phyloP scores from a whole-genome alignment of 495 filamentous ascomycete species.

The Pseudotulostoma volvatum region DNA sequence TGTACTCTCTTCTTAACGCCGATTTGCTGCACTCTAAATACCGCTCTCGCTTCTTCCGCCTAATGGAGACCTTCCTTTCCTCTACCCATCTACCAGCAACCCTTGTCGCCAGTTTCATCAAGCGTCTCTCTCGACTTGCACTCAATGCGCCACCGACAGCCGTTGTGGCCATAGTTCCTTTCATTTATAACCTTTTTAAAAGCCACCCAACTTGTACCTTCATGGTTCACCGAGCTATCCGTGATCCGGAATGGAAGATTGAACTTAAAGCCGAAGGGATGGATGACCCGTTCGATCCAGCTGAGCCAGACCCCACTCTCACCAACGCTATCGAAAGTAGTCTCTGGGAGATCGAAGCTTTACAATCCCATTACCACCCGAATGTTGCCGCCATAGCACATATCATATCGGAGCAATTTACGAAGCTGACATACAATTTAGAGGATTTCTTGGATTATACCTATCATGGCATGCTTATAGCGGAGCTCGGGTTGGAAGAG shows the following conservation, averaged over 20 bases:
- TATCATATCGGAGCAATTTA: slow-evolving; percentile 94
- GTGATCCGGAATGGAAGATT: slow-evolving; percentile 37
- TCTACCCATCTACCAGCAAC: slow-evolving; percentile 85
- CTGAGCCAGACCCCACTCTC: slow-evolving; percentile 66
- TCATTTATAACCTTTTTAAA: slow-evolving; percentile 90
- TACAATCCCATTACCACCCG: slow-evolving; percentile 90
- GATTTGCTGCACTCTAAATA: slow-evolving; percentile 85
- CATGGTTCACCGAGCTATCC: slow-evolving; percentile 74
- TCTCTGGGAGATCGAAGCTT: slow-evolving; percentile 82
- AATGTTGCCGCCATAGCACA: slow-evolving; percentile 89
- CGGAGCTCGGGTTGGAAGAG: slow-evolving; percentile 45
- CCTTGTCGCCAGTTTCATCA: slow-evolving; percentile 90
- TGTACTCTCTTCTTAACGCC: slow-evolving; percentile 79
- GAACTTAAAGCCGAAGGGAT: slow-evolving; percentile 47
- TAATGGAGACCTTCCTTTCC: slow-evolving; percentile 80
- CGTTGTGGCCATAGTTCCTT: slow-evolving; percentile 77
- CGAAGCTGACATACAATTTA: slow-evolving; percentile 77
- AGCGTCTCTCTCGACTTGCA: slow-evolving; percentile 64
- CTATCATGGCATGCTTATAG: slow-evolving; percentile 71
- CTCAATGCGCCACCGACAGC: slow-evolving; percentile 75
- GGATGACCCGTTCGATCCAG: slow-evolving; percentile 61
- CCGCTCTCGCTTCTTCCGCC: slow-evolving; percentile 80
- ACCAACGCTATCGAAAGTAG: slow-evolving; percentile 81
- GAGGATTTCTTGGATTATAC: slow-evolving; percentile 97
- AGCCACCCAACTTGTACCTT: slow-evolving; percentile 79